Conservation (phyloP, 2,329 filamentous ascomycete species). For the Nemania diffusa region DNA sequence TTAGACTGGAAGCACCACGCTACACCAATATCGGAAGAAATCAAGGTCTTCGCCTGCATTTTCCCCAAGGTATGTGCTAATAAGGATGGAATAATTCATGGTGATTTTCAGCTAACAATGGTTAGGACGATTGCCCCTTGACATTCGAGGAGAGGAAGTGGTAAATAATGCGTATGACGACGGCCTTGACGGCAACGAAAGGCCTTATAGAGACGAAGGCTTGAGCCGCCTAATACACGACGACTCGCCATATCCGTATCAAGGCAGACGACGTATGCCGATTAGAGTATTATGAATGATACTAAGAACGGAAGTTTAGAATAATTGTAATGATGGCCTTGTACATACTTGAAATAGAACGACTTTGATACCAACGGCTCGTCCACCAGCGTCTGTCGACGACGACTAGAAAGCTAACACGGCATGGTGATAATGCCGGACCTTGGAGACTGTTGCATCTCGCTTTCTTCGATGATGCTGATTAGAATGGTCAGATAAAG, state of each 20-base stretch:
- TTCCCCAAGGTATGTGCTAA: constrained; percentile 83
- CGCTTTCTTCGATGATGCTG: background rate
- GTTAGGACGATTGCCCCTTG: constrained; percentile 83
- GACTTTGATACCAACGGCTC: constrained; percentile 18
- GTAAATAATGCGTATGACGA: constrained; percentile 44
- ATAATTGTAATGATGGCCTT: constrained; percentile 40
- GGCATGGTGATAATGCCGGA: background rate
- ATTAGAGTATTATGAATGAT: constrained; percentile 17
- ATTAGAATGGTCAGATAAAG: background rate
- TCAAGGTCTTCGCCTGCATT: constrained; percentile 98
- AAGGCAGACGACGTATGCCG: constrained; percentile 12
- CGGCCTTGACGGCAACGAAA: background rate
- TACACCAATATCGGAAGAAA: constrained; percentile 87
- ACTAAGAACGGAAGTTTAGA: constrained; percentile 30
- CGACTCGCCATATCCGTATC: constrained; percentile 4
- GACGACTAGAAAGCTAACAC: background rate
- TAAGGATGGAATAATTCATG: background rate
- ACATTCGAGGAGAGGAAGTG: constrained; percentile 71
- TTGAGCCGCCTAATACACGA: constrained; percentile 7
- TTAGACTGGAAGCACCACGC: constrained; percentile 91
- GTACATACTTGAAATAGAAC: constrained; percentile 38
- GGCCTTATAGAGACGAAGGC: constrained; percentile 22
- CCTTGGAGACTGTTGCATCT: background rate
- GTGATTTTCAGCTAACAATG: constrained; percentile 42
- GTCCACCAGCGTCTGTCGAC: background rate